phyloP scores from a whole-genome alignment of 2,329 filamentous ascomycete species.

The Harringtonia aguacate region DNA sequence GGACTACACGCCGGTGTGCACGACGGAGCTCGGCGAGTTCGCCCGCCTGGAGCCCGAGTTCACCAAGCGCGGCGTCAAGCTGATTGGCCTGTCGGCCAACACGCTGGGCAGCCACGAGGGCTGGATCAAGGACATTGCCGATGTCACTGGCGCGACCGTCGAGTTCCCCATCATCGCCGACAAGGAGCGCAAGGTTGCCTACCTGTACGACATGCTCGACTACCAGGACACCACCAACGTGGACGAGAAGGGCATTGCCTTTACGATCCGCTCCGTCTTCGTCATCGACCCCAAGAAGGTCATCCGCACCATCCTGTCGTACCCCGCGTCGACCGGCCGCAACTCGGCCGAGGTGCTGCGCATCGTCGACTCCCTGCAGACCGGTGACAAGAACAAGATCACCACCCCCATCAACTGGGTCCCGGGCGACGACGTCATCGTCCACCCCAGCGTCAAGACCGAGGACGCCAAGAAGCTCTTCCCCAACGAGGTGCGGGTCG shows the following conservation, averaged over 20 bases:
- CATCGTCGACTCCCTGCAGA: conserved; percentile 69
- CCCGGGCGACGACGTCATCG: conserved; percentile 82
- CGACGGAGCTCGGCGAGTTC: conserved; percentile 84
- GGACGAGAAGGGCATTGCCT: conserved; percentile 72
- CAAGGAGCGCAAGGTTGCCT: conserved; percentile 65
- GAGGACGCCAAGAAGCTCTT: conserved; percentile 83
- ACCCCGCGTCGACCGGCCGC: conserved; percentile 82
- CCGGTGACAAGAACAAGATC: conserved; percentile 77
- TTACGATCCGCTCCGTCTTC: conserved; percentile 92
- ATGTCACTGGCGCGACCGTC: conserved; percentile 61
- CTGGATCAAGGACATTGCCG: conserved; percentile 86
- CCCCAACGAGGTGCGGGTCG: conserved; percentile 59
- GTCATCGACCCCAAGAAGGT: conserved; percentile 91
- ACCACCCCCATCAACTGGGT: conserved; percentile 89
- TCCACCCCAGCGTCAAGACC: conserved; percentile 72
- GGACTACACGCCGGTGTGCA: conserved; percentile 93
- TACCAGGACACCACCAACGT: conserved; percentile 74
- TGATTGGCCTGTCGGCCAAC: conserved; percentile 86
- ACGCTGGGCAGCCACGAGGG: conserved; percentile 70
- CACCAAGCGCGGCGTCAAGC: conserved; percentile 74
- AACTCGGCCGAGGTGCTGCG: conserved; percentile 72
- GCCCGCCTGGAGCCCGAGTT: conserved; percentile 85
- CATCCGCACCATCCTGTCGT: conserved; percentile 84
- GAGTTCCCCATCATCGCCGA: conserved; percentile 74
- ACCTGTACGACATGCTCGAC: conserved; percentile 74